Percentiles rank a stretch among this genome's conserved stretches.
Evolutionary conservation across 108 stramenopile species (phyloP).

Genomic region (Pseudonitzschia multistriata): DNA sequence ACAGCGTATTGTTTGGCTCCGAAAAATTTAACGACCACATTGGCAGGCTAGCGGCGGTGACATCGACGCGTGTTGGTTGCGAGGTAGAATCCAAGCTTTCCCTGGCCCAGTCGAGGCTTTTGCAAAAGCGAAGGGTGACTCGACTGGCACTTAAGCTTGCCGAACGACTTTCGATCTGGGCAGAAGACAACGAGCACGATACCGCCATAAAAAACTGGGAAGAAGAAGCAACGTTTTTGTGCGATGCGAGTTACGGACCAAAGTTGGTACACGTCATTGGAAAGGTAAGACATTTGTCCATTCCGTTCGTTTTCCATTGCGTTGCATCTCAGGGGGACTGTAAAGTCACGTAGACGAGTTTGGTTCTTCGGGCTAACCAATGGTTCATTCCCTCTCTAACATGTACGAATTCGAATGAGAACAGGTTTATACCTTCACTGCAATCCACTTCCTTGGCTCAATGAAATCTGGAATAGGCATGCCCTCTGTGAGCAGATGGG

Average conservation of each 20-base stretch:
- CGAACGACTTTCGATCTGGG: slow-evolving; percentile 23
- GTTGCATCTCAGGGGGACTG: neutral
- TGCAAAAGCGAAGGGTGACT: slow-evolving; percentile 68
- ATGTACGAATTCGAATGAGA: neutral
- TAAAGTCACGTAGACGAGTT: neutral
- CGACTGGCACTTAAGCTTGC: slow-evolving; percentile 70
- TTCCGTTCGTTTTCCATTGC: neutral
- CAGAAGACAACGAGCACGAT: slow-evolving; percentile 41
- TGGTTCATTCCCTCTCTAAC: neutral
- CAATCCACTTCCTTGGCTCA: slow-evolving; percentile 59
- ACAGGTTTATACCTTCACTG: slow-evolving; percentile 59
- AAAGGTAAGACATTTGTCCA: slow-evolving; percentile 25
- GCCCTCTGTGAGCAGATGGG: slow-evolving; percentile 68
- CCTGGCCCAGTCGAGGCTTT: slow-evolving; percentile 39
- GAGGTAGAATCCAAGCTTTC: slow-evolving; percentile 33
- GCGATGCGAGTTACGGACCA: slow-evolving; percentile 63
- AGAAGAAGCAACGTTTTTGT: slow-evolving; percentile 50
- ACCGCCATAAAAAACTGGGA: slow-evolving; percentile 51
- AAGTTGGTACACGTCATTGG: slow-evolving; percentile 67
- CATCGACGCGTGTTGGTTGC: slow-evolving; percentile 58
- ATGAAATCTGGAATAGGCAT: slow-evolving; percentile 66
- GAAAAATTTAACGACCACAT: slow-evolving; percentile 75
- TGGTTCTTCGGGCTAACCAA: neutral
- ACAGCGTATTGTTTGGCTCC: slow-evolving; percentile 75
- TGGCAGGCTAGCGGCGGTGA: slow-evolving; percentile 63